phyloP scores from a whole-genome alignment of 2,329 filamentous ascomycete genomes.

The Metarhizium guizhouense region DNA sequence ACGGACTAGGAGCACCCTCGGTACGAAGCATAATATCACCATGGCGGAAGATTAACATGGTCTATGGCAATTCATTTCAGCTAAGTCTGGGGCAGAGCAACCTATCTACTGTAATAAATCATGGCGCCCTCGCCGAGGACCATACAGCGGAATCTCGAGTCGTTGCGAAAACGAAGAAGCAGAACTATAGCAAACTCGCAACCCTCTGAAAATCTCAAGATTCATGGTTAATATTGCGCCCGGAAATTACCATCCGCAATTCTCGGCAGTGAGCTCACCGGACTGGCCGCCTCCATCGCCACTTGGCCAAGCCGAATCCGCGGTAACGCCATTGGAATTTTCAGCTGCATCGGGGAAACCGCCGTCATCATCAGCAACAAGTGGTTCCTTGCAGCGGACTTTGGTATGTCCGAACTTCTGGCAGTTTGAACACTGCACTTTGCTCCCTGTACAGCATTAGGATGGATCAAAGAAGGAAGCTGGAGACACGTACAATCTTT shows the following conservation, averaged over 20 bases:
- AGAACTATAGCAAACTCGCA: background rate
- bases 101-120: background rate
- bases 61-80: background rate
- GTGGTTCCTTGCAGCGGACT: slow-evolving; percentile 25
- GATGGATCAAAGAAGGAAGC: background rate
- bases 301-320: slow-evolving; percentile 1
- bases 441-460: slow-evolving; percentile 21
- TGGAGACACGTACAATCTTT: slow-evolving; percentile 24
- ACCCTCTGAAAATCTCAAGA: background rate
- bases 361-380: slow-evolving; percentile 9
- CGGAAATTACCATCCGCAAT: background rate
- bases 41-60: background rate
- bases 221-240: background rate
- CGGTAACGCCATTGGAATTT: slow-evolving; percentile 6
- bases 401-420: slow-evolving; percentile 30
- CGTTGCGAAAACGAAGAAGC: background rate
- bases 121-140: background rate
- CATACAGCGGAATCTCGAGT: background rate
- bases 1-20: background rate
- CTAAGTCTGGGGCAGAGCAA: background rate
- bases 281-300: slow-evolving; percentile 2
- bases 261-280: background rate
- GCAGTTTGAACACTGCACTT: slow-evolving; percentile 30
- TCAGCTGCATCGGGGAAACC: slow-evolving; percentile 6
- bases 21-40: background rate